Percentiles rank a stretch among this genome's conserved stretches.
These are phyloP conservation scores for Colletotrichum neosansevieriae DNA, from an alignment of 2,329 filamentous ascomycete genomes.

Conservation along the genomic window DNA sequence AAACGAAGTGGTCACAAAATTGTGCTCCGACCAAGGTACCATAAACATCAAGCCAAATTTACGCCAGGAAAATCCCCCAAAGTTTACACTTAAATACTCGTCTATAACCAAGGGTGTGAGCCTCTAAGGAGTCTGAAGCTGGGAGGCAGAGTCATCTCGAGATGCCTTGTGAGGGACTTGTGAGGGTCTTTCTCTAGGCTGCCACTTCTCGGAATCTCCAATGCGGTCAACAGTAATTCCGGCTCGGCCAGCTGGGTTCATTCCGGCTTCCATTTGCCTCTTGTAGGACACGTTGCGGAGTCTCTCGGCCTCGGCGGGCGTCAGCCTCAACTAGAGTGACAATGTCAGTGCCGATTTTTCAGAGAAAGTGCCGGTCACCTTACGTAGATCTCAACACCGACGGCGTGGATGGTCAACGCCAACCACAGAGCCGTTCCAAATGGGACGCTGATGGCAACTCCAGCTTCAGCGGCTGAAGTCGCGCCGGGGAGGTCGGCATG, in stretches of 20 bases:
- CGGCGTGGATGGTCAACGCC: slow-evolving; percentile 36
- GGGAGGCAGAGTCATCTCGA: not conserved
- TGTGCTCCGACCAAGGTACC: too few species aligned
- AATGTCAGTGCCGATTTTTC: not conserved
- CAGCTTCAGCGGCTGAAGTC: slow-evolving; percentile 45
- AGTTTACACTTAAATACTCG: too few species aligned
- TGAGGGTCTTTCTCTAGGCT: not conserved
- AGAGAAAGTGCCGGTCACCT: slow-evolving; percentile 11
- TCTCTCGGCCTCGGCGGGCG: slow-evolving; percentile 62
- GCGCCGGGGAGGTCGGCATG: slow-evolving; percentile 48
- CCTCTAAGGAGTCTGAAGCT: not conserved
- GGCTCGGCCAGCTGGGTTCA: slow-evolving; percentile 58
- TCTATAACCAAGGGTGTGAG: too few species aligned
- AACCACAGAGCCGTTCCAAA: slow-evolving; percentile 65
- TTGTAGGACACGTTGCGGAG: slow-evolving; percentile 65
- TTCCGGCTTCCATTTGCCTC: slow-evolving; percentile 63
- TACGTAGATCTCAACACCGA: slow-evolving; percentile 44
- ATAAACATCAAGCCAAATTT: too few species aligned
- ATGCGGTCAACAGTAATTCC: slow-evolving; percentile 57
- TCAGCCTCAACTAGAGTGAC: slow-evolving; percentile 56
- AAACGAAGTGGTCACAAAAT: too few species aligned
- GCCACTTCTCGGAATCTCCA: slow-evolving; percentile 49
- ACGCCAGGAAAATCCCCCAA: too few species aligned
- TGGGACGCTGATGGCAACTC: slow-evolving; percentile 55
- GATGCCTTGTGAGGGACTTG: not conserved